Evolutionary conservation across 1,284 basidiomycete genomes (phyloP).

Genomic region (Austroboletus niveus): DNA sequence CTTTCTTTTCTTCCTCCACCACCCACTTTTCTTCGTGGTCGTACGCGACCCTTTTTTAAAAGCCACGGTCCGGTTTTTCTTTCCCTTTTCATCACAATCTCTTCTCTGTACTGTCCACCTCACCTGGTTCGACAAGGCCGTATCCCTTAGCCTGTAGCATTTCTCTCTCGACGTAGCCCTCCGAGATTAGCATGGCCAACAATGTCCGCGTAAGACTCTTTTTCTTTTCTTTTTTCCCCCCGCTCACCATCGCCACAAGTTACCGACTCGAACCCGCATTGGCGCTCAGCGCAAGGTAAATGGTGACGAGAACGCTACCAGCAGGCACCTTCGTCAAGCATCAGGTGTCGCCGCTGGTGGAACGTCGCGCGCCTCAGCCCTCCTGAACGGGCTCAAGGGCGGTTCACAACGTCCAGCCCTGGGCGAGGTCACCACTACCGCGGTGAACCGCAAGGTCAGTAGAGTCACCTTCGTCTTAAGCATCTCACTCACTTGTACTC

Average conservation of each 20-base stretch:
- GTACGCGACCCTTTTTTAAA: constrained; percentile 15
- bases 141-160: constrained; percentile 32
- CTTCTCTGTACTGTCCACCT: constrained; percentile 19
- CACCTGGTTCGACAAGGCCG: constrained; percentile 14
- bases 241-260: constrained; percentile 18
- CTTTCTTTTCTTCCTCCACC: constrained; percentile 7
- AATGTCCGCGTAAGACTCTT: constrained; percentile 49
- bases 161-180: constrained; percentile 27
- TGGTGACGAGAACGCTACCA: constrained; percentile 70
- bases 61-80: constrained; percentile 19
- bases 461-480: constrained; percentile 3
- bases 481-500: constrained; percentile 4
- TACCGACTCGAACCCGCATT: constrained; percentile 39
- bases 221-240: constrained; percentile 4
- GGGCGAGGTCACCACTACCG: constrained; percentile 66
- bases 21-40: neutral
- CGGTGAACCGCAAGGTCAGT: constrained; percentile 73
- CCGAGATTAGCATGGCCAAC: constrained; percentile 49
- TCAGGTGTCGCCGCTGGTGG: constrained; percentile 46
- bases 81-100: constrained; percentile 24
- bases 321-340: constrained; percentile 58
- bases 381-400: constrained; percentile 47
- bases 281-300: constrained; percentile 57
- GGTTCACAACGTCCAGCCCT: constrained; percentile 57
- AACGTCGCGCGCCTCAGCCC: constrained; percentile 49